phyloP scores from a whole-genome alignment of 129 eudicot genomes.

The Sambucus nigra region DNA sequence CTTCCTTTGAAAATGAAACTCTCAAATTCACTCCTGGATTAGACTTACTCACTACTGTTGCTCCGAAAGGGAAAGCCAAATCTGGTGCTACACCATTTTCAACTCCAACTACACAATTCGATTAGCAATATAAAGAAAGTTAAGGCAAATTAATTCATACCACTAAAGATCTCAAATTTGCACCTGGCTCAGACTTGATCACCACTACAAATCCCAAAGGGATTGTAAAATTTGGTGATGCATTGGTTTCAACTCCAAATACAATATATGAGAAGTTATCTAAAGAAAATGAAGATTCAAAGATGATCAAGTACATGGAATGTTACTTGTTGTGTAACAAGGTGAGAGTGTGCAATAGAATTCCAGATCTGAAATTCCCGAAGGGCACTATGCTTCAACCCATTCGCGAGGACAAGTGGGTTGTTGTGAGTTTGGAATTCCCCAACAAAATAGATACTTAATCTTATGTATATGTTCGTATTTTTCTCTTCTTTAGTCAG shows the following conservation, averaged over 20 bases:
- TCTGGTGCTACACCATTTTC: too few species aligned
- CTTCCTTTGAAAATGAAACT: conserved; percentile 9
- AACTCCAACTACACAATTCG: background rate
- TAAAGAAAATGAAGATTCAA: conserved; percentile 10
- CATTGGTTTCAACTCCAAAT: too few species aligned
- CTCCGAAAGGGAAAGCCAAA: too few species aligned
- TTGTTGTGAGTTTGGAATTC: conserved; percentile 36
- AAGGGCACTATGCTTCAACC: conserved; percentile 31
- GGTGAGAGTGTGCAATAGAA: conserved; percentile 34
- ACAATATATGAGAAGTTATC: conserved; percentile 10
- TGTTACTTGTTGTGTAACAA: conserved; percentile 34
- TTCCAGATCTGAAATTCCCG: conserved; percentile 33
- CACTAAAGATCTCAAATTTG: too few species aligned
- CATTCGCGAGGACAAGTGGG: conserved; percentile 32
- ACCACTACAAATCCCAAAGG: background rate
- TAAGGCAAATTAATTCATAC: conserved; percentile 7
- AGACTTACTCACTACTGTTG: conserved; percentile 9
- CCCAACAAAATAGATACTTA: conserved; percentile 11
- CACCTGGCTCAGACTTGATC: too few species aligned
- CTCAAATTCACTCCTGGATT: conserved; percentile 2
- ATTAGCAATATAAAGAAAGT: background rate
- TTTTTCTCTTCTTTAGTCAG: too few species aligned
- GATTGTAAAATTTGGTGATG: background rate
- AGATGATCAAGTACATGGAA: background rate
- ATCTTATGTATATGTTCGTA: too few species aligned